Percentiles rank a stretch among this genome's conserved stretches.
These are phyloP conservation scores for Boletus barrowsii DNA, from an alignment of 768 basidiomycete species.

Conservation along the genomic window DNA sequence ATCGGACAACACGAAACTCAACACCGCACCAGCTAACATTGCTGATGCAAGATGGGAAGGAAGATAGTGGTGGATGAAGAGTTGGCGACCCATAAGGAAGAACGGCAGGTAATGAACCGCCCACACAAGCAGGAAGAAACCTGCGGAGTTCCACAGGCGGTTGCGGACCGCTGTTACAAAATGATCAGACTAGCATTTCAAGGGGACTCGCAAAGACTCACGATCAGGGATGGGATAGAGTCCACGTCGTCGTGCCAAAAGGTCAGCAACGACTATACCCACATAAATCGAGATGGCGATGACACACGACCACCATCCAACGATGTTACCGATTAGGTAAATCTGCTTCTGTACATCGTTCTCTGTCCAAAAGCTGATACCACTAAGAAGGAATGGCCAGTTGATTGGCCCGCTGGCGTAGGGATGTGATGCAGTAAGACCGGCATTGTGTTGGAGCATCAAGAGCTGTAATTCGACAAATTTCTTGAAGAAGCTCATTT, in stretches of 20 bases:
- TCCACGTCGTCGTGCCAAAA: slow-evolving; percentile 81
- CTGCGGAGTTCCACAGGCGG: slow-evolving; percentile 91
- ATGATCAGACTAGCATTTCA: neutral
- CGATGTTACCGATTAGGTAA: slow-evolving; percentile 91
- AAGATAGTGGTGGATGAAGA: slow-evolving; percentile 97
- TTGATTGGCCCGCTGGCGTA: slow-evolving; percentile 95
- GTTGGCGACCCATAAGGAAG: slow-evolving; percentile 95
- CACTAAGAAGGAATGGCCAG: slow-evolving; percentile 95
- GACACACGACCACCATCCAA: slow-evolving; percentile 94
- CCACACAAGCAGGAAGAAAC: slow-evolving; percentile 96
- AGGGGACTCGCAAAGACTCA: slow-evolving; percentile 41
- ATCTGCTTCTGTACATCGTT: slow-evolving; percentile 85
- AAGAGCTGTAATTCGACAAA: slow-evolving; percentile 89
- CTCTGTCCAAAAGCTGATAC: slow-evolving; percentile 99
- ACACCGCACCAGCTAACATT: slow-evolving; percentile 85
- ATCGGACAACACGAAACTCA: slow-evolving; percentile 88
- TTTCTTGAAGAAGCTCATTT: slow-evolving; percentile 91
- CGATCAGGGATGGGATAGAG: slow-evolving; percentile 84
- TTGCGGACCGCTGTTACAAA: slow-evolving; percentile 73
- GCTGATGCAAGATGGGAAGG: slow-evolving; percentile 94
- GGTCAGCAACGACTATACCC: slow-evolving; percentile 87
- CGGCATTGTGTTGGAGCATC: slow-evolving; percentile 99
- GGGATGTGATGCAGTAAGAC: slow-evolving; percentile 94
- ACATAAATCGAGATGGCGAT: slow-evolving; percentile 83
- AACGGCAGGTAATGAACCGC: slow-evolving; percentile 94